phyloP scores from a whole-genome alignment of 139 green algal species.

The Medakamo hakoo region DNA sequence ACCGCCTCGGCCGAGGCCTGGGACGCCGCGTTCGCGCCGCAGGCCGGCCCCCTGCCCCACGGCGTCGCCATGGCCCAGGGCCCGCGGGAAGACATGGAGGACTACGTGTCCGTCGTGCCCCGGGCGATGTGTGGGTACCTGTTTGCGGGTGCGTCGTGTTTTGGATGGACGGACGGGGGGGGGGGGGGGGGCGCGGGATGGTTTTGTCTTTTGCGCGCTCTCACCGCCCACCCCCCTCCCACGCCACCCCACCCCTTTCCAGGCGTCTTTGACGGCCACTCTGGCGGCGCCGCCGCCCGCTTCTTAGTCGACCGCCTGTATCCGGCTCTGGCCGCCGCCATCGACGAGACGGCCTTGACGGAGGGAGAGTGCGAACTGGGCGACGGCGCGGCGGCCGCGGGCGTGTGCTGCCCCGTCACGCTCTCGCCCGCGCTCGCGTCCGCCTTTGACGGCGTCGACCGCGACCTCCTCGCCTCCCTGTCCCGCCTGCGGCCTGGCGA shows the following conservation, averaged over 20 bases:
- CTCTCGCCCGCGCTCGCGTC: slow-evolving; percentile 10
- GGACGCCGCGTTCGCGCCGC: no score
- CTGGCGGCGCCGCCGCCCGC: slow-evolving; percentile 28
- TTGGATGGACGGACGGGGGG: background rate
- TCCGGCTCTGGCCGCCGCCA: slow-evolving; percentile 10
- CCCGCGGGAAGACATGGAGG: slow-evolving; percentile 47
- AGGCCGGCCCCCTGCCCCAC: slow-evolving; percentile 20
- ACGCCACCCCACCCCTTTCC: background rate
- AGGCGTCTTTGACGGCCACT: slow-evolving; percentile 58
- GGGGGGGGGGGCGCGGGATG: background rate
- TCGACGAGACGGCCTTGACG: slow-evolving; percentile 14
- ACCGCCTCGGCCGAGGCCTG: no score
- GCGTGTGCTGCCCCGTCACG: slow-evolving; percentile 18
- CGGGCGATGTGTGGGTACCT: slow-evolving; percentile 25
- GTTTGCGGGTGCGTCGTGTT: slow-evolving; percentile 17
- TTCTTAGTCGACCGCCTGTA: slow-evolving; percentile 48
- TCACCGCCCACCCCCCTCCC: background rate
- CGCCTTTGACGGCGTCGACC: background rate
- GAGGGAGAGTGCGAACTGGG: background rate
- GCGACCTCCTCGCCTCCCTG: background rate
- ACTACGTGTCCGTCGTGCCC: slow-evolving; percentile 21
- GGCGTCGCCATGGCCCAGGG: slow-evolving; percentile 29
- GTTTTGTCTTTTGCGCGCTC: background rate
- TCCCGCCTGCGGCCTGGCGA: slow-evolving; percentile 1
- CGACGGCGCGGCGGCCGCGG: slow-evolving; percentile 3